These are phyloP conservation scores for Phalaenopsis hybrid DNA, from an alignment of 116 monocot genomes.

Conservation along the genomic window DNA sequence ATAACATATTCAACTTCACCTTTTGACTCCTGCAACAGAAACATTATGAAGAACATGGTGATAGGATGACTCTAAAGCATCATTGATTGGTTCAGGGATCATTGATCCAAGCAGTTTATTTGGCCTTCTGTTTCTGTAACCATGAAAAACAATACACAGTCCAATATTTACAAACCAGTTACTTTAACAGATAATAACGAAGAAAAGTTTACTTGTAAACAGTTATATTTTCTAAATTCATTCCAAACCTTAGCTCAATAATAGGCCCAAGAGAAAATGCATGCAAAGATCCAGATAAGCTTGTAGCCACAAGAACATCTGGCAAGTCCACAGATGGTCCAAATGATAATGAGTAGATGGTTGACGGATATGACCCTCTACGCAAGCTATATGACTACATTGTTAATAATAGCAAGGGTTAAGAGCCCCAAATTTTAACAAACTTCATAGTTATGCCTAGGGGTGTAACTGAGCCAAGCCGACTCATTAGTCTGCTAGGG, in stretches of 20 bases:
- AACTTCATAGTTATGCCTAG: neutral
- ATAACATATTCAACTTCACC: conserved; percentile 29
- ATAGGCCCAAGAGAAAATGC: conserved; percentile 55
- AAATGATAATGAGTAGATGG: conserved; percentile 88
- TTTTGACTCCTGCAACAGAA: conserved; percentile 57
- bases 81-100: conserved; percentile 61
- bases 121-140: conserved; percentile 32
- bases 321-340: conserved; percentile 72
- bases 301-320: conserved; percentile 85
- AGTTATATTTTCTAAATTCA: neutral
- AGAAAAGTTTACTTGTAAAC: neutral
- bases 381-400: conserved; percentile 85
- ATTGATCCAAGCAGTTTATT: conserved; percentile 54
- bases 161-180: neutral
- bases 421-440: neutral
- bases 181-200: neutral
- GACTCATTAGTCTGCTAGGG: too few relatives aligned
- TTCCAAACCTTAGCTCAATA: conserved; percentile 47
- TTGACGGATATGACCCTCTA: conserved; percentile 88
- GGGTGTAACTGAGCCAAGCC: too few relatives aligned
- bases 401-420: neutral
- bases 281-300: conserved; percentile 91
- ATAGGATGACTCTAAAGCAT: conserved; percentile 58
- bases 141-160: conserved; percentile 7
- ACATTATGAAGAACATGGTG: conserved; percentile 83